Conservation (phyloP, 2,329 filamentous ascomycete species). For the Dactylellina drechsleri region DNA sequence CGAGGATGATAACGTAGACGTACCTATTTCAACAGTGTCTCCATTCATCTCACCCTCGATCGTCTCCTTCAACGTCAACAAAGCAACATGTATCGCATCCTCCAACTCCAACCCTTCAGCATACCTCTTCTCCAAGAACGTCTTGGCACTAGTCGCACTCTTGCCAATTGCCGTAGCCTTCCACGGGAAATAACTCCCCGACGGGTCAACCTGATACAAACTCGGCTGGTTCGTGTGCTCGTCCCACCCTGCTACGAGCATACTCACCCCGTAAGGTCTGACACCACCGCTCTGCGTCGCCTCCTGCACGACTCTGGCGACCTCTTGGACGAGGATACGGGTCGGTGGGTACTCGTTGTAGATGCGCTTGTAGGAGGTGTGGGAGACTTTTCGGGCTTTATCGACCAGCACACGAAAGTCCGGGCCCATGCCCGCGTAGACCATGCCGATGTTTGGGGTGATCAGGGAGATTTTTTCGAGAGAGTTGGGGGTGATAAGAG, state of each 20-base stretch:
- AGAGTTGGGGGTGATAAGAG: conserved; percentile 92
- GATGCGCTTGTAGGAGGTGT: conserved; percentile 98
- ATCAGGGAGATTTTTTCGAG: conserved; percentile 97
- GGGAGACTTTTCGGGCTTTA: conserved; percentile 96
- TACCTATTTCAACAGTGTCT: conserved; percentile 97
- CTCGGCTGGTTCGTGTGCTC: conserved; percentile 96
- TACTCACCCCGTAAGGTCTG: conserved; percentile 92
- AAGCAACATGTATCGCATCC: conserved; percentile 97
- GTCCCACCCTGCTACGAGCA: conserved; percentile 97
- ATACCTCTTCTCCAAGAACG: conserved; percentile 98
- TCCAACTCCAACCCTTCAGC: conserved; percentile 96
- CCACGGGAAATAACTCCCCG: conserved; percentile 98
- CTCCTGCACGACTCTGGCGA: conserved; percentile 97
- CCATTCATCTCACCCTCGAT: conserved; percentile 99
- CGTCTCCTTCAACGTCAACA: conserved; percentile 97
- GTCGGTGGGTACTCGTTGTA: conserved; percentile 99
- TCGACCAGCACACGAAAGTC: conserved; percentile 98
- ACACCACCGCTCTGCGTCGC: conserved; percentile 98
- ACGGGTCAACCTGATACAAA: conserved; percentile 99
- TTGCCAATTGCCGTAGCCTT: conserved; percentile 99
- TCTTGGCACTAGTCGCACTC: conserved; percentile 97
- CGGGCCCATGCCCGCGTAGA: conserved; percentile 98
- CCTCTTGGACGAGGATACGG: conserved; percentile 97
- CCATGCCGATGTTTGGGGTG: conserved; percentile 99
- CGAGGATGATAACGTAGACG: conserved; percentile 60